Evolutionary conservation across 805 yeast genomes (phyloP), one percentile per base, ranked within the genome.

Genomic region (Isabelozyma rhagii): DNA sequence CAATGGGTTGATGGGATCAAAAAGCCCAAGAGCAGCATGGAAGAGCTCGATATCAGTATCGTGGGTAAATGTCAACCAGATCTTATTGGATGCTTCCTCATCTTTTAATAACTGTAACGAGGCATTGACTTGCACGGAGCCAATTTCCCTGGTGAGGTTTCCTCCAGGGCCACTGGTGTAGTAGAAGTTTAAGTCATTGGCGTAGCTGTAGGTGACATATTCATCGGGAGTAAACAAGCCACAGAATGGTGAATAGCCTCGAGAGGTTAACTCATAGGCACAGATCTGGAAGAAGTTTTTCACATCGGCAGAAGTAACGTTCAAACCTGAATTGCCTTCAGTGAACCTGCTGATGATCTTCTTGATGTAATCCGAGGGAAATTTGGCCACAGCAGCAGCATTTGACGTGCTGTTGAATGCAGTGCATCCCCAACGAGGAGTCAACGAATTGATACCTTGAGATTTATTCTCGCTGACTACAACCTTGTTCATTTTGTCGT

Each of bases 51-150:
- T 67, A 51, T 83, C 84, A 39, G 83, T 77, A 62, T 88, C 94
- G 59, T 88, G 93, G 7, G 87, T 74, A 69, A 86, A 83, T 53
- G 81, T 84, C 57, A 85, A 71, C 71, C 83, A 83, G 39, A 85
- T 69, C 47, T 77, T 82, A 48, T 74, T 75, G 8, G 62, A 59
- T 38, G 80, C 79, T 47, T 50, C 39, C 15, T 60, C 51, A 40
- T 75, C 72, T 50, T 70, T 62, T 53, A 82, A 67, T 49, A 76
- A 68, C 27, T 71, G 63, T 50, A 81, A 66, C 11, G 79, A 71
- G 41, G 77, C 74, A 38, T 75, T 71, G 47, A 70, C 63, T 48
- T 77, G 62, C 4, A 83, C 79, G 0, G 83, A 75, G 1, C 91
- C 92, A 41, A 83, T 72, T 4, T 82, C 77, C 15, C 75, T 73